phyloP scores from a whole-genome alignment of 345 rosid genomes.

The Lagerstroemia speciosa region DNA sequence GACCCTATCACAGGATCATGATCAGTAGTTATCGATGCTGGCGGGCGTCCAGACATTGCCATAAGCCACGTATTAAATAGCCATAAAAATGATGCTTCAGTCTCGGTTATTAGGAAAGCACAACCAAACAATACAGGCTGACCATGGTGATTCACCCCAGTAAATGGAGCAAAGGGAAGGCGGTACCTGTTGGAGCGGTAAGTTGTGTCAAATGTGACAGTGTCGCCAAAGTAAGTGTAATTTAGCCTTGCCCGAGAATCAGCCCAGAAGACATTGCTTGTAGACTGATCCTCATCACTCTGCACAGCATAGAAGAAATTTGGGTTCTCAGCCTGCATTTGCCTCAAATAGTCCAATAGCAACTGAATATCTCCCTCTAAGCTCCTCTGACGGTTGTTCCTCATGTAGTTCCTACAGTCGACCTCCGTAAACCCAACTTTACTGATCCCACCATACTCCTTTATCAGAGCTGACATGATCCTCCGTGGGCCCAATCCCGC shows the following conservation, averaged over 20 bases:
- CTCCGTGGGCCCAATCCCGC: constrained; percentile 45
- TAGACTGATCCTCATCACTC: constrained; percentile 28
- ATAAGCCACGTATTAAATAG: constrained; percentile 40
- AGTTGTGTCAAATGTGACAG: constrained; percentile 41
- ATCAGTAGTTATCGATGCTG: constrained; percentile 41
- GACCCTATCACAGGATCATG: constrained; percentile 32
- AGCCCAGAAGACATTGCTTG: constrained; percentile 44
- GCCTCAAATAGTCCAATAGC: constrained; percentile 42
- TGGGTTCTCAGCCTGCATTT: constrained; percentile 35
- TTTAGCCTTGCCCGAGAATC: constrained; percentile 36
- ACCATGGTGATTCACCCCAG: constrained; percentile 55
- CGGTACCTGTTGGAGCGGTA: constrained; percentile 42
- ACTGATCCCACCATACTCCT: constrained; percentile 43
- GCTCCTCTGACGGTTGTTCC: constrained; percentile 39
- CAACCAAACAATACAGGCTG: constrained; percentile 54
- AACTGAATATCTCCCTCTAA: constrained; percentile 34
- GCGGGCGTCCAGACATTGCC: constrained; percentile 40
- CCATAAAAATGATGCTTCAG: constrained; percentile 44
- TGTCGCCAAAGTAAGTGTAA: constrained; percentile 44
- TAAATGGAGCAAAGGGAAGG: constrained; percentile 48
- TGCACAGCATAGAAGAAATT: constrained; percentile 43
- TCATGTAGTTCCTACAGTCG: constrained; percentile 44
- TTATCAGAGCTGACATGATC: constrained; percentile 42
- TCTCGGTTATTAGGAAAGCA: constrained; percentile 39
- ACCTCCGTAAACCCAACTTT: constrained; percentile 44